Base-by-base conservation (phyloP, 768 basidiomycete species). In the Kwoniella heveanensis region DNA sequence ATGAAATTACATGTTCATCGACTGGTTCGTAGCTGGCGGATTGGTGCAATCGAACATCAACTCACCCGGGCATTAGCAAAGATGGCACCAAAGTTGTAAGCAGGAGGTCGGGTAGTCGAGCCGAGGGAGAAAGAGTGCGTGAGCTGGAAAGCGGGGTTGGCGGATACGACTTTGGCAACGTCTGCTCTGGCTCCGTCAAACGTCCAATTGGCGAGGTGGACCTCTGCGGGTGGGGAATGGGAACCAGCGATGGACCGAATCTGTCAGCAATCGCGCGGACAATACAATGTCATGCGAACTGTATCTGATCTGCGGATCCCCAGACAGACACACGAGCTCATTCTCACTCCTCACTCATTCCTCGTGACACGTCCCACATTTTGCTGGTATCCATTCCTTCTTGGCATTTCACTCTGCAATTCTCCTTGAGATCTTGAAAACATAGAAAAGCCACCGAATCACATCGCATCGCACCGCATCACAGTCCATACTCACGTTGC, bases 131-230 rank as follows among this genome's bases (percentile, higher is more conserved):
- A 97, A 24, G 92, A 90, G 80, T 99, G 96, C 65, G 93, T 94
- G 72, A 97, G 90, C 83, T 98, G 95, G 86, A 98, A 98, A 54
- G 90, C 87, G n/a, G 96, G 96, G 80, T 87, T 91, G 80, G 89
- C 85, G 27, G 92, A 95, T 71, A 98, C 84, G 71, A 86, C 88
- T 83, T 98, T 99, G 52, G 91, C 89, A 72, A 98, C 84, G 83
- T 99, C 96, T 30, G 95, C 96, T 71, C 94, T 85, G 26, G 90
- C 96, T 69, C 96, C 96, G 83, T 99, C 96, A 80, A 98, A 98
- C 77, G 92, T 87, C 83, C 89, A 95, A 83, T 95, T 96, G 49
- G 88, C 90, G 54, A 97, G 82, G 74, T 92, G 92, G 13, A 92
- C 95, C 57, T 86, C 94, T 97, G 80, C 19, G 17, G n/a, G n/a